phyloP scores from a whole-genome alignment of 1,284 basidiomycete species.

The Austroboletus novae-zelandiae region DNA sequence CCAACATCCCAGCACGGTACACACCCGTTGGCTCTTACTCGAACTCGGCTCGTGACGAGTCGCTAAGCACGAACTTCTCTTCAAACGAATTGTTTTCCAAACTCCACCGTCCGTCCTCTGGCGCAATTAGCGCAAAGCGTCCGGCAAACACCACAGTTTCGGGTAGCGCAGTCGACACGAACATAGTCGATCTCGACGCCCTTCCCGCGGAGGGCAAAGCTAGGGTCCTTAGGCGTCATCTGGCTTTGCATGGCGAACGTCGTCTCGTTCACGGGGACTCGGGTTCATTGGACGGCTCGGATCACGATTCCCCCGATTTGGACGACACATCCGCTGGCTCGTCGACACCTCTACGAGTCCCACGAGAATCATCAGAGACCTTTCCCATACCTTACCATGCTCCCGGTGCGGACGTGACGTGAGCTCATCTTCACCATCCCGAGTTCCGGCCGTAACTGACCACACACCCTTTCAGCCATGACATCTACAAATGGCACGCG shows the following conservation, averaged over 20 bases:
- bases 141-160: constrained; percentile 28
- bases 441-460: constrained; percentile 16
- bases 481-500: constrained; percentile 91
- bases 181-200: constrained; percentile 48
- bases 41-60: constrained; percentile 28
- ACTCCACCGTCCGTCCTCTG: constrained; percentile 27
- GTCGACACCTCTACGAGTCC: constrained; percentile 33
- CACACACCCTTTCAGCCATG: constrained; percentile 54
- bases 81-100: constrained; percentile 12
- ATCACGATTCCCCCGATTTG: constrained; percentile 28
- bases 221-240: constrained; percentile 73
- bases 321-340: constrained; percentile 33
- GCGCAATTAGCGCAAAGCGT: constrained; percentile 33
- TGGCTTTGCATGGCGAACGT: constrained; percentile 75
- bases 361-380: constrained; percentile 50
- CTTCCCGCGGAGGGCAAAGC: constrained; percentile 82
- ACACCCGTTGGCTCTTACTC: constrained; percentile 23
- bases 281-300: constrained; percentile 33
- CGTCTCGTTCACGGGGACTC: constrained; percentile 39
- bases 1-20: constrained; percentile 58
- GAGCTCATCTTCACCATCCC: constrained; percentile 38
- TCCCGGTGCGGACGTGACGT: constrained; percentile 88
- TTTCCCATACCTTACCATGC: constrained; percentile 86
- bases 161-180: constrained; percentile 30
- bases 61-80: constrained; percentile 5